Evolutionary conservation across 2,329 filamentous ascomycete species (phyloP).

Genomic region (Ilyonectria robusta): DNA sequence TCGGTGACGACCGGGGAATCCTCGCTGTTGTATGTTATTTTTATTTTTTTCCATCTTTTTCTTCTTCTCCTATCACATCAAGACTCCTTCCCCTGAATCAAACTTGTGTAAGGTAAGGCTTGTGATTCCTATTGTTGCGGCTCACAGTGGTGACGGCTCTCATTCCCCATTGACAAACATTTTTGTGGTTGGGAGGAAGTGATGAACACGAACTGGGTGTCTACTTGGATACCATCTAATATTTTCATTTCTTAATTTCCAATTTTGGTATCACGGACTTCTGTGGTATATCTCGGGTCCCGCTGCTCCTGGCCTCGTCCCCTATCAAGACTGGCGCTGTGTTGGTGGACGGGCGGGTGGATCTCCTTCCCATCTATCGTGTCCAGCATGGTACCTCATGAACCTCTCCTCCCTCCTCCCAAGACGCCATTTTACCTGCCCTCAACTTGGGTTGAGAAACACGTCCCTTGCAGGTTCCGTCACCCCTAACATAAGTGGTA

Average conservation of each 20-base stretch:
- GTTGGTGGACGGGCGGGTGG: conserved; percentile 20
- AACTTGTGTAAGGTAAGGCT: no score
- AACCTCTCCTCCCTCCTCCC: conserved; percentile 24
- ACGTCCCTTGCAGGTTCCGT: conserved; percentile 27
- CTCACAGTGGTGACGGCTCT: no score
- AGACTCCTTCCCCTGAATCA: no score
- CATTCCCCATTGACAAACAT: no score
- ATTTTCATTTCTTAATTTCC: no score
- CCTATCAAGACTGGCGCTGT: conserved; percentile 26
- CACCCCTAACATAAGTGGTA: conserved; percentile 20
- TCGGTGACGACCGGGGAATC: conserved; percentile 22
- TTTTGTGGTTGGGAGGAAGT: no score
- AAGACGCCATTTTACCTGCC: conserved; percentile 30
- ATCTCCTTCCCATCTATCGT: conserved; percentile 36
- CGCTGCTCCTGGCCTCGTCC: conserved; percentile 15
- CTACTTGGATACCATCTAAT: no score
- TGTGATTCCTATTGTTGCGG: no score
- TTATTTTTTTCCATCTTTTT: neutral
- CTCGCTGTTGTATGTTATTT: conserved; percentile 10
- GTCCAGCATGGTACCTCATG: conserved; percentile 30
- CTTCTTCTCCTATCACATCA: neutral
- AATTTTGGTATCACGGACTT: no score
- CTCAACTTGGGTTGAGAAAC: conserved; percentile 35
- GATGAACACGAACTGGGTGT: no score
- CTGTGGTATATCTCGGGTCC: no score